These are phyloP conservation scores for Phytomonas serpens DNA, from an alignment of 208 protist genomes.

Conservation along the genomic window DNA sequence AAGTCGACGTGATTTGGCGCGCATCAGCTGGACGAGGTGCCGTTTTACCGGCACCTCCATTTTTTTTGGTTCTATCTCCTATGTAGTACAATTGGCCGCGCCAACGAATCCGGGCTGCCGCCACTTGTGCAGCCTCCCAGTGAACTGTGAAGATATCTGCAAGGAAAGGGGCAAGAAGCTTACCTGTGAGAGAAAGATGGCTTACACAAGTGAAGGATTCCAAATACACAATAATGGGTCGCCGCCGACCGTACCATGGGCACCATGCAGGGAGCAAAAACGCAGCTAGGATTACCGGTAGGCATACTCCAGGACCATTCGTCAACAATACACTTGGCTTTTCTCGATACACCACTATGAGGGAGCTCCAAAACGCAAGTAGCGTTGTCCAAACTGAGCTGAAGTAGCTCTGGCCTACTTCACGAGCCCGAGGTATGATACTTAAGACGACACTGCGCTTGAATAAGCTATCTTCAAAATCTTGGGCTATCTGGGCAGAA, in stretches of 20 bases:
- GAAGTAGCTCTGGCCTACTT: conserved; percentile 88
- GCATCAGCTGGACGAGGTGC: neutral
- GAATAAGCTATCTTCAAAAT: conserved; percentile 42
- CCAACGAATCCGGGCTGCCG: conserved; percentile 17
- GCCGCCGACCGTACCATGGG: conserved; percentile 30
- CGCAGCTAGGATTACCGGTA: conserved; percentile 69
- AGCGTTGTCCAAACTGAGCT: conserved; percentile 72
- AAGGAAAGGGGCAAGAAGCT: conserved; percentile 50
- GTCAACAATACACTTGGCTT: conserved; percentile 69
- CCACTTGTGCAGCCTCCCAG: conserved; percentile 46
- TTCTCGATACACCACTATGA: conserved; percentile 27
- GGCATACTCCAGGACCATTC: conserved; percentile 90
- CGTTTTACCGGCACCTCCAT: neutral
- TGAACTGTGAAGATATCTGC: conserved; percentile 79
- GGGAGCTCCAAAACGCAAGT: conserved; percentile 20
- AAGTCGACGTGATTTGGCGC: neutral
- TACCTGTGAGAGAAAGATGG: conserved; percentile 71
- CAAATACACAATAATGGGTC: conserved; percentile 71
- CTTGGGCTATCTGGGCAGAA: conserved; percentile 34
- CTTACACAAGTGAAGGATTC: conserved; percentile 86
- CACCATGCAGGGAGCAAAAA: conserved; percentile 34
- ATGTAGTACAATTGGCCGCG: conserved; percentile 28
- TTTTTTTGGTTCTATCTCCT: conserved; percentile 16
- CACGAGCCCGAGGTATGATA: conserved; percentile 78
- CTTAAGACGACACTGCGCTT: conserved; percentile 31